These are phyloP conservation scores for Sporothrix inflata DNA, from an alignment of 2,329 filamentous ascomycete species.

Conservation along the genomic window DNA sequence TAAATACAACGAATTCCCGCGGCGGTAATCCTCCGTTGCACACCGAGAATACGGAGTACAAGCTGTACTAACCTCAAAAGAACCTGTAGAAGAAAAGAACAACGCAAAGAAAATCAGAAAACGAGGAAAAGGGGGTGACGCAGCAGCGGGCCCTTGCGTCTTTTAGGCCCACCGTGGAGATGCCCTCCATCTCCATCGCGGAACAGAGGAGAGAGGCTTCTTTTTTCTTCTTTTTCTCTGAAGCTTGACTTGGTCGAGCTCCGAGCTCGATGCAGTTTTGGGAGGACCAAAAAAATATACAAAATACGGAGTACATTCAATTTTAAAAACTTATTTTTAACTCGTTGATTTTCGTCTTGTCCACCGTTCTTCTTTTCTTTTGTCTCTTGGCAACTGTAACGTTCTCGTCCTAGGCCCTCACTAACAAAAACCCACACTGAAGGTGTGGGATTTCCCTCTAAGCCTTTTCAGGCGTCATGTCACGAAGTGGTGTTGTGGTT, in stretches of 20 bases:
- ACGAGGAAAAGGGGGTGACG: not conserved
- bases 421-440: not conserved
- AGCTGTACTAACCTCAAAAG: not conserved
- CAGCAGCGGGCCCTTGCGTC: conserved; percentile 1
- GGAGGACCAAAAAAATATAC: not conserved
- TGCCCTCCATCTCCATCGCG: not conserved
- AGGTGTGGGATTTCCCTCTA: not conserved
- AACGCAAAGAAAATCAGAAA: not conserved
- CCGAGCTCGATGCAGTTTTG: not conserved
- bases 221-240: not conserved
- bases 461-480: conserved; percentile 10
- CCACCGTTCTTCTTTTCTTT: not conserved
- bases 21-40: not conserved
- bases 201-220: not conserved
- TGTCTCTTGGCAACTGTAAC: not conserved
- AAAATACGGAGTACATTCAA: not conserved
- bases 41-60: not conserved
- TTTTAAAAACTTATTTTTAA: conserved; percentile 16
- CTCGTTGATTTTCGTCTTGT: not conserved
- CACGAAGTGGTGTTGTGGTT: not conserved
- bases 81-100: not conserved
- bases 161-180: not conserved
- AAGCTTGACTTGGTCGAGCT: not conserved
- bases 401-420: not conserved
- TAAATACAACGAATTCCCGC: not conserved